Percentiles rank a stretch among this genome's conserved stretches.
These are phyloP conservation scores for Ceratocystis papillata DNA, from an alignment of 2,329 filamentous ascomycete species.

Conservation along the genomic window DNA sequence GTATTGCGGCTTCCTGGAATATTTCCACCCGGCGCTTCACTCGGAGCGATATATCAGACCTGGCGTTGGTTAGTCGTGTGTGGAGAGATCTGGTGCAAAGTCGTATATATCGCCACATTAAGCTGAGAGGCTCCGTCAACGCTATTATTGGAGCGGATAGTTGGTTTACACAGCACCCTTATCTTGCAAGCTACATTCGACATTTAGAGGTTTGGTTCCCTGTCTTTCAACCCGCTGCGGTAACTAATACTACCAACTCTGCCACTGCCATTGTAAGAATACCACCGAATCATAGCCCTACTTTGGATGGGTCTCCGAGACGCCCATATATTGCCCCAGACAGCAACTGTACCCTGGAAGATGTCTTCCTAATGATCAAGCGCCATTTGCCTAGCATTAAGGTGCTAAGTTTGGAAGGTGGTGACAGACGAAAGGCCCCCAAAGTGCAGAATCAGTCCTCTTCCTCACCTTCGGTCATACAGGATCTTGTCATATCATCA, in stretches of 20 bases:
- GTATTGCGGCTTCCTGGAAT: slow-evolving; percentile 30
- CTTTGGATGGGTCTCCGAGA: slow-evolving; percentile 35
- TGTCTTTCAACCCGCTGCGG: slow-evolving; percentile 47
- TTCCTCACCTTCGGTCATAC: slow-evolving; percentile 20
- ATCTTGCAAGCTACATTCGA: slow-evolving; percentile 54
- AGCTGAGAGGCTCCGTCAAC: slow-evolving; percentile 59
- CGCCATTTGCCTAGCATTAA: slow-evolving; percentile 49
- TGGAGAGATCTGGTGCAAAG: slow-evolving; percentile 61
- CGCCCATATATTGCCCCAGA: slow-evolving; percentile 35
- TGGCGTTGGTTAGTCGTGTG: slow-evolving; percentile 50
- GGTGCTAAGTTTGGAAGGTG: slow-evolving; percentile 64
- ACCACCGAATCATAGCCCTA: not conserved
- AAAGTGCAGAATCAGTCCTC: slow-evolving; percentile 39
- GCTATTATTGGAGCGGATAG: slow-evolving; percentile 48
- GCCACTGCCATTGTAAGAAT: not conserved
- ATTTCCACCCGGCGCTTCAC: slow-evolving; percentile 52
- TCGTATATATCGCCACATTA: slow-evolving; percentile 63
- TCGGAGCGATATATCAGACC: slow-evolving; percentile 53
- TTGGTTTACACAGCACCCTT: slow-evolving; percentile 49
- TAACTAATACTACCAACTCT: not conserved
- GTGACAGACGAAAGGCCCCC: slow-evolving; percentile 63
- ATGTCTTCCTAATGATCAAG: slow-evolving; percentile 55
- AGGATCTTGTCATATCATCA: slow-evolving; percentile 35
- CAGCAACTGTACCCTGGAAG: slow-evolving; percentile 59
- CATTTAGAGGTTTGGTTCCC: slow-evolving; percentile 72